phyloP scores from a whole-genome alignment of 306 rosid genomes.

The Gillenia trifoliata region DNA sequence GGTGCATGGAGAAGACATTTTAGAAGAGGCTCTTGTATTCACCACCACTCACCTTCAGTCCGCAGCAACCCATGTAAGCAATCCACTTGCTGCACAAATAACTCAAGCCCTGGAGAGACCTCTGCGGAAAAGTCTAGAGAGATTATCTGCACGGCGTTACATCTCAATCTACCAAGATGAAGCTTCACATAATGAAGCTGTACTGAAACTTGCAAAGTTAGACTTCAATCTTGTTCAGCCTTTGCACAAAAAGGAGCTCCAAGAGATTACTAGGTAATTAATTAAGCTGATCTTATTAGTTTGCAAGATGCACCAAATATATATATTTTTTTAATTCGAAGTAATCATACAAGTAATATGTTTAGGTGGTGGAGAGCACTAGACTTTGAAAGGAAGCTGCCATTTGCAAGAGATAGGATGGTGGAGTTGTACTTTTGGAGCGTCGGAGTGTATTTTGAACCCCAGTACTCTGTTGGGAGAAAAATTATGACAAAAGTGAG shows the following conservation, averaged over 20 bases:
- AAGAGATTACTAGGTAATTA: slow-evolving; percentile 21
- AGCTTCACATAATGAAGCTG: slow-evolving; percentile 13
- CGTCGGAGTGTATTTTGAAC: slow-evolving; percentile 29
- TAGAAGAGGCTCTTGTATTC: slow-evolving; percentile 9
- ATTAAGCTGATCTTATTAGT: not conserved
- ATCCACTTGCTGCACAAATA: not conserved
- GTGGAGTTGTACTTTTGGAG: slow-evolving; percentile 47
- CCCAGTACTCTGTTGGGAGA: slow-evolving; percentile 26
- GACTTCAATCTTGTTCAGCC: slow-evolving; percentile 32
- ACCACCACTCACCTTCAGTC: slow-evolving; percentile 14
- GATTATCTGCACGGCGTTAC: not conserved
- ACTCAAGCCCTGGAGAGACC: slow-evolving; percentile 4
- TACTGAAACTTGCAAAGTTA: slow-evolving; percentile 23
- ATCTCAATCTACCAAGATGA: slow-evolving; percentile 17
- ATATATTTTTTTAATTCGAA: not conserved
- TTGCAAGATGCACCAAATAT: no score
- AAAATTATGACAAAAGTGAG: slow-evolving; percentile 9
- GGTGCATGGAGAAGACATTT: slow-evolving; percentile 10
- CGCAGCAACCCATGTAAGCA: not conserved
- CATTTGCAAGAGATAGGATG: slow-evolving; percentile 41
- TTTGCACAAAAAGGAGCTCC: slow-evolving; percentile 20
- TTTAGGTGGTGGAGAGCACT: slow-evolving; percentile 49
- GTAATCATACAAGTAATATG: not conserved
- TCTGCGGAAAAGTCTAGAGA: slow-evolving; percentile 22
- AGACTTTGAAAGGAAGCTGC: slow-evolving; percentile 9